These are phyloP conservation scores for Fusarium sp. DNA, from an alignment of 2,329 filamentous ascomycete genomes.

Conservation along the genomic window DNA sequence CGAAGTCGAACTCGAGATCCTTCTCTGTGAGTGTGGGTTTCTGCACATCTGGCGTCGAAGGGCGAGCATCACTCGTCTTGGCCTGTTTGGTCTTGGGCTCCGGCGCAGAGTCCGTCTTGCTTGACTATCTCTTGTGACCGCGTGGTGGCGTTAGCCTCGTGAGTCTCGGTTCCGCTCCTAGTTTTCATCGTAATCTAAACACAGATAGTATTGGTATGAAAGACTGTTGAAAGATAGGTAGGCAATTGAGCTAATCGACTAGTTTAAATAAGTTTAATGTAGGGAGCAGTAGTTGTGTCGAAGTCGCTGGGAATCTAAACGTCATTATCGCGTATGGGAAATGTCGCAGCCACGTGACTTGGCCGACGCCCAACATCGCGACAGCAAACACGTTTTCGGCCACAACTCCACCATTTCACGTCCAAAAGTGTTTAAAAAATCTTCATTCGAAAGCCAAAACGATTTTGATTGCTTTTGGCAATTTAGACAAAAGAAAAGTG, in stretches of 20 bases:
- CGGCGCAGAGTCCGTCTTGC: background rate
- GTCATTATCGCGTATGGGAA: background rate
- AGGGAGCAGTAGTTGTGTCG: background rate
- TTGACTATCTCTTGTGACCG: slow-evolving; percentile 12
- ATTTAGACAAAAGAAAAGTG: too few species aligned
- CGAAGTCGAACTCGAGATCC: slow-evolving; percentile 29
- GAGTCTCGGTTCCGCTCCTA: slow-evolving; percentile 1
- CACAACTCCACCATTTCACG: background rate
- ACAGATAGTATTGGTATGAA: background rate
- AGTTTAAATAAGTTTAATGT: background rate
- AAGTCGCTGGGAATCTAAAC: background rate
- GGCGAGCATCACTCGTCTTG: background rate
- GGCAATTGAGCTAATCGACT: background rate
- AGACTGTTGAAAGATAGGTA: background rate
- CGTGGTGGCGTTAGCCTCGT: background rate
- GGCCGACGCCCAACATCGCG: rapidly evolving
- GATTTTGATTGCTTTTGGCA: rapidly evolving
- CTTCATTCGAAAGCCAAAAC: rapidly evolving
- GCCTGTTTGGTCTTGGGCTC: slow-evolving; percentile 9
- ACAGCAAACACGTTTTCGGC: rapidly evolving
- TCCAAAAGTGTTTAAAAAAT: rapidly evolving
- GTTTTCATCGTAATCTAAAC: slow-evolving; percentile 2
- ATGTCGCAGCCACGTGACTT: background rate
- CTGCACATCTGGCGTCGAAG: background rate
- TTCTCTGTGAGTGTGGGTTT: slow-evolving; percentile 8